Conservation (phyloP, 768 basidiomycete species). For the Lentinula lateritia region DNA sequence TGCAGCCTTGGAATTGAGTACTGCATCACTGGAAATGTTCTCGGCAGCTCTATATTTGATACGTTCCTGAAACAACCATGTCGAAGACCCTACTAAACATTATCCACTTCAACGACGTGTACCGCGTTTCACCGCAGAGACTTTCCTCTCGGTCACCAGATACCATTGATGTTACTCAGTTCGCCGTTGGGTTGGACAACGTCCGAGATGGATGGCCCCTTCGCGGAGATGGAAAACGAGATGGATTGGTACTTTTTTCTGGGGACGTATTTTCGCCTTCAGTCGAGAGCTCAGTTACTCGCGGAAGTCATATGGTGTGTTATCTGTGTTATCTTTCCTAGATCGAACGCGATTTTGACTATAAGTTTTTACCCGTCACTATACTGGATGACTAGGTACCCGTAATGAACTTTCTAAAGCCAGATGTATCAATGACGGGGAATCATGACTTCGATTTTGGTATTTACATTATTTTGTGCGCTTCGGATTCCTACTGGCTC, state of each 20-base stretch:
- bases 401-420: constrained; percentile 73
- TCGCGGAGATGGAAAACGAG: constrained; percentile 42
- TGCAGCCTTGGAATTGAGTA: too few relatives aligned
- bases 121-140: constrained; percentile 77
- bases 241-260: constrained; percentile 81
- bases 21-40: neutral
- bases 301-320: constrained; percentile 86
- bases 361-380: neutral
- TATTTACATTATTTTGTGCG: constrained; percentile 17
- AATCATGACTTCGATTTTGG: constrained; percentile 95
- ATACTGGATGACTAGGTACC: constrained; percentile 51
- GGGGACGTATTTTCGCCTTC: constrained; percentile 89
- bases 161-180: constrained; percentile 86
- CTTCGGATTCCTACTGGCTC: neutral
- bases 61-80: neutral
- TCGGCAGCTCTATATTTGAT: neutral
- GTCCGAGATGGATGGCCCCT: constrained; percentile 54
- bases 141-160: constrained; percentile 41
- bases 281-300: constrained; percentile 79
- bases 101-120: constrained; percentile 79
- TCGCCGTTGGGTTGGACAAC: constrained; percentile 63
- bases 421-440: constrained; percentile 78
- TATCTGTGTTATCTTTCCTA: constrained; percentile 21
- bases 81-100: constrained; percentile 30
- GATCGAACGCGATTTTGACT: neutral